These are phyloP conservation scores for Tuber calosporum DNA, from an alignment of 495 filamentous ascomycete genomes.

Conservation along the genomic window DNA sequence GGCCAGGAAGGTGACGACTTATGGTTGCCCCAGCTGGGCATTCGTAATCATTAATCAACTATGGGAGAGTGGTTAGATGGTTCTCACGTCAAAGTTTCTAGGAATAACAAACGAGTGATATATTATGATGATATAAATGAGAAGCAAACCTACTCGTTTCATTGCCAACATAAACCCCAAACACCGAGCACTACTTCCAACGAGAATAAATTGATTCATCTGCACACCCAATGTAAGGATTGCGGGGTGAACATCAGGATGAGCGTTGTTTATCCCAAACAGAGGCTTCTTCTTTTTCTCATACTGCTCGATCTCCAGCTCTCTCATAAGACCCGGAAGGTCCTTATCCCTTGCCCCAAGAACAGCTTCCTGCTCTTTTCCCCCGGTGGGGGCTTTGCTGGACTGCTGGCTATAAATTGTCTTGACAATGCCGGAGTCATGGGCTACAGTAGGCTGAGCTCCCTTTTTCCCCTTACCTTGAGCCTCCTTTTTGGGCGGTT, in stretches of 20 bases:
- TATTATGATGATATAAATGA: neutral
- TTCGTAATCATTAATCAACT: constrained; percentile 87
- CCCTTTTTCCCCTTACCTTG: constrained; percentile 39
- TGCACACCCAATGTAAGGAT: constrained; percentile 80
- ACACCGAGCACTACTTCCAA: constrained; percentile 81
- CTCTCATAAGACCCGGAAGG: constrained; percentile 46
- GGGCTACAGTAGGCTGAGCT: constrained; percentile 29
- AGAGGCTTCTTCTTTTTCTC: constrained; percentile 70
- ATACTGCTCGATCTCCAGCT: constrained; percentile 51
- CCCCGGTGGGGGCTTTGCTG: constrained; percentile 27
- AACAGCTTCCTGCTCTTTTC: constrained; percentile 41
- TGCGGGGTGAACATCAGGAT: constrained; percentile 84
- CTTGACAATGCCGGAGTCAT: constrained; percentile 32
- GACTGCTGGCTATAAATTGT: constrained; percentile 31
- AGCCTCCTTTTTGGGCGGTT: constrained; percentile 38
- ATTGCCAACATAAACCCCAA: constrained; percentile 82
- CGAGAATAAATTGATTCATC: constrained; percentile 80
- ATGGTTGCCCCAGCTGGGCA: constrained; percentile 77
- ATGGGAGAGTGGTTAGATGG: neutral
- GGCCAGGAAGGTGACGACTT: constrained; percentile 82
- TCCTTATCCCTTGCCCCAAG: constrained; percentile 45
- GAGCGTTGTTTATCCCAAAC: constrained; percentile 64
- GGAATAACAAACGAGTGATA: neutral
- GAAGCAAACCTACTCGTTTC: constrained; percentile 58
- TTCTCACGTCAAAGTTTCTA: neutral